These are phyloP conservation scores for Aureoboletus auriporus DNA, from an alignment of 768 basidiomycete species.

Conservation along the genomic window DNA sequence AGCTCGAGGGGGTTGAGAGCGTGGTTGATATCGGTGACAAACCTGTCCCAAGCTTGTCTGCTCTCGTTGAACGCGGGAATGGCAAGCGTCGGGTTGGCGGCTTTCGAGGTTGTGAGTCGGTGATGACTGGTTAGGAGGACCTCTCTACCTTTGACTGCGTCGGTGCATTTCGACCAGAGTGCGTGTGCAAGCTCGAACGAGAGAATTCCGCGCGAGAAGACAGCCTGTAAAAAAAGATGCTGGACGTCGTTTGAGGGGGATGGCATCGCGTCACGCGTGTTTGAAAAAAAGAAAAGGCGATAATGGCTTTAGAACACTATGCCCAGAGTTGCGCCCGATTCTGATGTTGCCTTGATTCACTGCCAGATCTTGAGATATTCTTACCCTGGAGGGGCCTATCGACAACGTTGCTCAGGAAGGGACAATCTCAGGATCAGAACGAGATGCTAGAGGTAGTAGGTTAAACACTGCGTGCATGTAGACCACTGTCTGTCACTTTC, in stretches of 20 bases:
- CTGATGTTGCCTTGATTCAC: no score
- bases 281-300: no score
- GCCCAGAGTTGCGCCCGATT: no score
- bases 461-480: no score
- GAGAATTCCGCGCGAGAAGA: conserved; percentile 67
- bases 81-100: conserved; percentile 47
- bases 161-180: conserved; percentile 65
- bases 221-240: conserved; percentile 74
- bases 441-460: no score
- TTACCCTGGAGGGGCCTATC: no score
- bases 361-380: no score
- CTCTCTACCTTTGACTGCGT: conserved; percentile 59
- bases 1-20: conserved; percentile 68
- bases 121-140: background rate
- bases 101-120: conserved; percentile 29
- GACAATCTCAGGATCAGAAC: no score
- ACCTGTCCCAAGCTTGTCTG: conserved; percentile 53
- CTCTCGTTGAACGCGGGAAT: conserved; percentile 36
- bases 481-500: no score
- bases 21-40: conserved; percentile 56
- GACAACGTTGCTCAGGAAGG: no score
- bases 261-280: background rate
- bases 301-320: no score
- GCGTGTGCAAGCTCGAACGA: conserved; percentile 60
- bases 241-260: conserved; percentile 58